Evolutionary conservation across 140 eudicot species (phyloP), one percentile per base, ranked within the genome.

Genomic region (Flaveria floridana): DNA sequence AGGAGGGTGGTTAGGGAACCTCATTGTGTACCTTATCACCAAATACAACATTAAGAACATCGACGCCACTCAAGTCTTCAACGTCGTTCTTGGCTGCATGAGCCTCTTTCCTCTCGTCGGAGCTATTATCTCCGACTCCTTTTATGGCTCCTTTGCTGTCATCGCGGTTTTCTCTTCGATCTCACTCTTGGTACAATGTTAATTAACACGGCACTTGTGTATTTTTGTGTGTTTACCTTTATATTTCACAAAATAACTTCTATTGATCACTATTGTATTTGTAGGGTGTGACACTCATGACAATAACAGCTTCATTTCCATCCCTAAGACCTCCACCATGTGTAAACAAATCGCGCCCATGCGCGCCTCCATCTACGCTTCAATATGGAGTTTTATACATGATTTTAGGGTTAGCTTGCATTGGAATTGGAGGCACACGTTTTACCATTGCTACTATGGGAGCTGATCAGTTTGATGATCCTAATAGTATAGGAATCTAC

Each of bases 371-470:
- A 73, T 71, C 90, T 9, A 74, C 16, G 7, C 15, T 62, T 26
- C 88, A 88, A 75, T 70, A 70, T 7, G 85, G 80, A 21, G 34
- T 81, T 16, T 63, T 89, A n/a, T 86, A 67, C 65, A 2, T 50
- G 0, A 82, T 75, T 2, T 28, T 89, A 64, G 72, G 77, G 9
- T 62, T 89, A 9, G 86, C 76, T 13, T 63, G 81, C 9, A 53
- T 86, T 0, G 91, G 91, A 0, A 18, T 66, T 10, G 95, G 87
- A 0, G 91, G 95, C 59, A 68, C 89, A 0, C 78, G 89, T 12
- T 77, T 62, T 83, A 84, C 85, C 13, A 18, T 78, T 8, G 86
- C 82, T 67, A 80, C 86, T 6, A 84, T 89, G 82, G 89, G 95
- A 70, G 95, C 91, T 0, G 62, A 82, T 74, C 95, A 89, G 48